Evolutionary conservation across 73 alveolate genomes (phyloP).

Genomic region (Paramecium sexaurelia): DNA sequence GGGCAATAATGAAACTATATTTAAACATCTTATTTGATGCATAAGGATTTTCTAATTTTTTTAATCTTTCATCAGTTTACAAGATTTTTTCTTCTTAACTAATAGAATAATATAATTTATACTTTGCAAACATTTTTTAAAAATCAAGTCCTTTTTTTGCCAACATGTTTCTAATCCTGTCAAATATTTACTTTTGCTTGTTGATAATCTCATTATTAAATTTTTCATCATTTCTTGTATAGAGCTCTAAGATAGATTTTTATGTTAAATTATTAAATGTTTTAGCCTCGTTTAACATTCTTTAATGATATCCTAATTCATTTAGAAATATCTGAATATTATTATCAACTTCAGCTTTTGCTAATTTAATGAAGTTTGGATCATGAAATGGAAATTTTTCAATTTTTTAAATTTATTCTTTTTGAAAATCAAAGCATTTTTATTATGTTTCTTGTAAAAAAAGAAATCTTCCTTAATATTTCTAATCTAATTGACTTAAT

Average conservation of each 20-base stretch:
- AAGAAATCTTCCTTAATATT: not conserved
- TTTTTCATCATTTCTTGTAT: not conserved
- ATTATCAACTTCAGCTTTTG: not conserved
- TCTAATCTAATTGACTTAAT: not conserved
- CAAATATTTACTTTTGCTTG: not conserved
- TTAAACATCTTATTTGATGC: not conserved
- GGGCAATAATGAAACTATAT: not conserved
- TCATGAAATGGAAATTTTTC: not conserved
- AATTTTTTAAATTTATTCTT: not conserved
- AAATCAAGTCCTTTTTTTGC: not conserved
- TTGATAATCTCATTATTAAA: not conserved
- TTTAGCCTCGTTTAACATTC: not conserved
- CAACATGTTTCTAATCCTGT: not conserved
- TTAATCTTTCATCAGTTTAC: not conserved
- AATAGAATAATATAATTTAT: not conserved
- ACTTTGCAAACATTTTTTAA: not conserved
- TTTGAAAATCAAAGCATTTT: not conserved
- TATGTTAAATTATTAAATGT: not conserved
- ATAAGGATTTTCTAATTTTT: not conserved
- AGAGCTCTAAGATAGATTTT: not conserved
- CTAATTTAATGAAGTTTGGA: not conserved
- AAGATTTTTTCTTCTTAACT: not conserved
- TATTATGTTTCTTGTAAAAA: not conserved
- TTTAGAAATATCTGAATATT: not conserved
- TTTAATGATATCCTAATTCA: not conserved